Conservation (phyloP, 2,329 filamentous ascomycete species). For the Cryoendolithus antarcticus region DNA sequence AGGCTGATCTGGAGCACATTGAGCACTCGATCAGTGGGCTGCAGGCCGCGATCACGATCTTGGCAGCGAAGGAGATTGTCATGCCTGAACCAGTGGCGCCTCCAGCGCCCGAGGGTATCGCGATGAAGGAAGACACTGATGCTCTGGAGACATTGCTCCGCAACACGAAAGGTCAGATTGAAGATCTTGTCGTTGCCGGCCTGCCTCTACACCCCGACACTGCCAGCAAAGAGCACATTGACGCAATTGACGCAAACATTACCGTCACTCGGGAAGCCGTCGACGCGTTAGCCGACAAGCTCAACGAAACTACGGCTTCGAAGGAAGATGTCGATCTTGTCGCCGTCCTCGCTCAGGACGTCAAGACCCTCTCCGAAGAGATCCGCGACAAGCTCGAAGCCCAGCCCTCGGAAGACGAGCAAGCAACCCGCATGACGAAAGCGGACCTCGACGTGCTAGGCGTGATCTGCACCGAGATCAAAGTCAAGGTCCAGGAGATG, state of each 20-base stretch:
- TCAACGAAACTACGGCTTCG: conserved; percentile 56
- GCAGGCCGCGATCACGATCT: conserved; percentile 45
- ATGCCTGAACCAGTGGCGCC: conserved; percentile 8
- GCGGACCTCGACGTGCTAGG: conserved; percentile 70
- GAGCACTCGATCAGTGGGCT: conserved; percentile 41
- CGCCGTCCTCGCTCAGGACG: conserved; percentile 65
- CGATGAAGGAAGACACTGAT: conserved; percentile 72
- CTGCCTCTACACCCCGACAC: conserved; percentile 51
- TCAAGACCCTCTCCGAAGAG: conserved; percentile 65
- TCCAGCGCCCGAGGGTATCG: conserved; percentile 36
- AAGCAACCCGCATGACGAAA: conserved; percentile 56
- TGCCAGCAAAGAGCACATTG: conserved; percentile 49
- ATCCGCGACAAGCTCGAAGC: conserved; percentile 27
- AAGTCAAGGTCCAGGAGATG: conserved; percentile 62
- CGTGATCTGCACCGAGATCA: conserved; percentile 73
- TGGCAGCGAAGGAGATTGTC: conserved; percentile 31
- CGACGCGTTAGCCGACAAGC: conserved; percentile 49
- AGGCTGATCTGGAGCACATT: conserved; percentile 40
- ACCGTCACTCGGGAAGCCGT: conserved; percentile 65
- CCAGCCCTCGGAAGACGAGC: conserved; percentile 34
- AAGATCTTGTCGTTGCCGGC: conserved; percentile 48
- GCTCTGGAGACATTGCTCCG: conserved; percentile 82
- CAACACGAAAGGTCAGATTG: conserved; percentile 78
- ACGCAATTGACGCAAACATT: conserved; percentile 53
- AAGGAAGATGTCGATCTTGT: conserved; percentile 69